These are phyloP conservation scores for Didymella pomorum DNA, from an alignment of 2,329 filamentous ascomycete genomes.

Conservation along the genomic window DNA sequence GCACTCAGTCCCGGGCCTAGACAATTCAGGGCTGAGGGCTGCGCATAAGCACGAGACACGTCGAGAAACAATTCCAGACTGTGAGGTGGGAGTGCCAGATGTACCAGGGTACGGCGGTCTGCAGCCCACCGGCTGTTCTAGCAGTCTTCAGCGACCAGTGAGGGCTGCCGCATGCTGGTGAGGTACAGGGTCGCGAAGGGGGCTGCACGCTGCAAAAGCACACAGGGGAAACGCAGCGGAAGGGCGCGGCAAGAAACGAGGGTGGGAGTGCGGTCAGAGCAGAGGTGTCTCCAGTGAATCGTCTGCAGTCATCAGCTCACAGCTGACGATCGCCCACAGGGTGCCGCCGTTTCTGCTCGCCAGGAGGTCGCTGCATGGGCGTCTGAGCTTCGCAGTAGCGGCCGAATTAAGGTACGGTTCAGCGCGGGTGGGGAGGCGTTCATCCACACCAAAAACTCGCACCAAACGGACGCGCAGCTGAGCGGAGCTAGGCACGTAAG, in stretches of 20 bases:
- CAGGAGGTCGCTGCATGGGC: conserved; percentile 30
- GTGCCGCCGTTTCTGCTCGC: conserved; percentile 32
- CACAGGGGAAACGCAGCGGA: conserved; percentile 12
- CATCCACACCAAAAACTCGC: conserved; percentile 22
- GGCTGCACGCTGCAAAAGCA: conserved; percentile 5
- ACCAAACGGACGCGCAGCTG: conserved; percentile 9
- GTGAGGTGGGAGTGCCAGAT: background rate
- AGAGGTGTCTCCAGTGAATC: conserved; percentile 22
- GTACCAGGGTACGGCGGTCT: conserved; percentile 11
- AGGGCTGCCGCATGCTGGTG: conserved; percentile 32
- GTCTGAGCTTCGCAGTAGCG: conserved; percentile 20
- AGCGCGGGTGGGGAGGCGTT: conserved; percentile 30
- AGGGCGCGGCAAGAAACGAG: conserved; percentile 18
- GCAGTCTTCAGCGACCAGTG: conserved; percentile 24
- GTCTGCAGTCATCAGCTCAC: conserved; percentile 32
- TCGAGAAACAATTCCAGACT: background rate
- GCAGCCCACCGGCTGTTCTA: conserved; percentile 28
- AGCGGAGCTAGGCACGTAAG: conserved; percentile 1
- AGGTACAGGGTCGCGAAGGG: conserved; percentile 21
- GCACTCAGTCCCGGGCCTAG: conserved; percentile 33
- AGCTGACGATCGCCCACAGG: conserved; percentile 29
- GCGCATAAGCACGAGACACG: conserved; percentile 39
- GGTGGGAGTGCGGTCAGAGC: conserved; percentile 1
- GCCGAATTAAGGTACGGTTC: conserved; percentile 22
- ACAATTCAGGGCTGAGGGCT: conserved; percentile 28